Percentiles rank a stretch among this genome's conserved stretches.
Conservation (phyloP, 371 early-diverging fungal genomes). For the Quaeritorhiza haematococci region DNA sequence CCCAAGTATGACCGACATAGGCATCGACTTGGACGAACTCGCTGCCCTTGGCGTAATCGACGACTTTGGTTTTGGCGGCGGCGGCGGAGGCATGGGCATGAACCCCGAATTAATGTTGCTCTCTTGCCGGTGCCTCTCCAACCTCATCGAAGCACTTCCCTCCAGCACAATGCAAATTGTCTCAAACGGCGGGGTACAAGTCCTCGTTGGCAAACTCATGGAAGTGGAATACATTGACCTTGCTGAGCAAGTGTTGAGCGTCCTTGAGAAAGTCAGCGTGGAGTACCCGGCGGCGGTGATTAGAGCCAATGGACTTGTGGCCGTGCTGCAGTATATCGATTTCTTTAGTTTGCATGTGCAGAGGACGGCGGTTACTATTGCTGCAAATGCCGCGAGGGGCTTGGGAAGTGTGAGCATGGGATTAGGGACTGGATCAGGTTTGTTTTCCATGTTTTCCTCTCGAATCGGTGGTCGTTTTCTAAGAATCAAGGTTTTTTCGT, state of each 20-base stretch:
- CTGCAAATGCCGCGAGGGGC: conserved; percentile 70
- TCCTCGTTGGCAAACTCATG: conserved; percentile 69
- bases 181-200: conserved; percentile 60
- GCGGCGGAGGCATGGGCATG: conserved; percentile 14
- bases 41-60: conserved; percentile 1
- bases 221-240: conserved; percentile 87
- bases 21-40: conserved; percentile 20
- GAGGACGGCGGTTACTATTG: conserved; percentile 73
- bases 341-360: conserved; percentile 86
- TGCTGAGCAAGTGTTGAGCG: conserved; percentile 80
- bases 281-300: conserved; percentile 72
- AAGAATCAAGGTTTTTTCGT: too few species aligned
- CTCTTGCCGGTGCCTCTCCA: conserved; percentile 81
- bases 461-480: too few species aligned
- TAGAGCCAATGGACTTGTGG: conserved; percentile 70
- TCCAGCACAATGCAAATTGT: conserved; percentile 58
- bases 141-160: conserved; percentile 84
- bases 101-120: conserved; percentile 76
- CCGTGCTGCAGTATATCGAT: conserved; percentile 80
- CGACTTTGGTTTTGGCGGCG: conserved; percentile 17
- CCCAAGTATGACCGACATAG: not conserved
- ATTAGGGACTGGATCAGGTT: not conserved
- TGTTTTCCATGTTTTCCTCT: not conserved
- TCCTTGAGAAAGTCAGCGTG: conserved; percentile 64
- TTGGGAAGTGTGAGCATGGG: conserved; percentile 31